Conservation (phyloP, 2,329 filamentous ascomycete genomes). For the Passalora sequoiae region DNA sequence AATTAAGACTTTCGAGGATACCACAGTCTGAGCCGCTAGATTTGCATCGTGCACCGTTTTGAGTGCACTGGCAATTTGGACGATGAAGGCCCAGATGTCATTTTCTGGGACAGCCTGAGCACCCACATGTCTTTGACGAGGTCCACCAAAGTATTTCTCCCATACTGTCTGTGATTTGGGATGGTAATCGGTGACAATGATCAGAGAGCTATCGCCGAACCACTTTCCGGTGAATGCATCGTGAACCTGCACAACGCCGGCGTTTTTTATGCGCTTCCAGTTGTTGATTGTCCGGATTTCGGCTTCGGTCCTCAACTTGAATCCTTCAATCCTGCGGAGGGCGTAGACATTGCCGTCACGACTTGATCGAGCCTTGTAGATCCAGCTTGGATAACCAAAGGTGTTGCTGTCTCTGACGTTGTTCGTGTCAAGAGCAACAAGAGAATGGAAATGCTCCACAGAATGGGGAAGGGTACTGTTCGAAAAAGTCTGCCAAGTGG, state of each 20-base stretch:
- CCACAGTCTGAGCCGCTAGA: conserved; percentile 79
- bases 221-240: conserved; percentile 90
- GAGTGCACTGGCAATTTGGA: conserved; percentile 82
- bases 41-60: conserved; percentile 77
- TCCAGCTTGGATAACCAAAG: conserved; percentile 87
- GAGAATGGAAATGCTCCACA: conserved; percentile 84
- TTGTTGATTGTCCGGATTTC: conserved; percentile 80
- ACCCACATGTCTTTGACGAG: conserved; percentile 13
- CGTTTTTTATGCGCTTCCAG: conserved; percentile 81
- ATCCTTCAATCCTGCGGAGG: conserved; percentile 80
- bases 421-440: conserved; percentile 80
- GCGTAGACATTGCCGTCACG: conserved; percentile 88
- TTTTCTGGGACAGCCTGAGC: conserved; percentile 52
- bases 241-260: conserved; percentile 76
- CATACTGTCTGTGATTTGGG: conserved; percentile 84
- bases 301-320: conserved; percentile 80
- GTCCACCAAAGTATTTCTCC: conserved; percentile 64
- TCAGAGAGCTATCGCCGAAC: conserved; percentile 90
- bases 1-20: conserved; percentile 80
- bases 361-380: conserved; percentile 87
- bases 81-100: conserved; percentile 83
- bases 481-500: conserved; percentile 76
- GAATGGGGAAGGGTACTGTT: conserved; percentile 63
- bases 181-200: conserved; percentile 91
- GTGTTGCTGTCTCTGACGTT: conserved; percentile 71